phyloP scores from a whole-genome alignment of 2,329 filamentous ascomycete species.

The Chrysosporium keratinophilum region DNA sequence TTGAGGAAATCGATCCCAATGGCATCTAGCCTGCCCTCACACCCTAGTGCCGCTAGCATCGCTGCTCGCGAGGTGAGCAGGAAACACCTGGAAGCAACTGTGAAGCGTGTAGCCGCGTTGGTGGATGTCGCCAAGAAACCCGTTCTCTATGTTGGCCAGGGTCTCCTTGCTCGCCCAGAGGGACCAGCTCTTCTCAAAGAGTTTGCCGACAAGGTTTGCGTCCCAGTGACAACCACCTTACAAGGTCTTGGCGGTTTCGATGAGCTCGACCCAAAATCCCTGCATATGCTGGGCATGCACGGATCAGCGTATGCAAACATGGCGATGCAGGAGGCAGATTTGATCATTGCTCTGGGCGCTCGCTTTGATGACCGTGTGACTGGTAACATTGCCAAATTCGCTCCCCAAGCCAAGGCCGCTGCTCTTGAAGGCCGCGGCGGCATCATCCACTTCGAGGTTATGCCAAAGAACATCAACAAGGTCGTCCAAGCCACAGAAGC shows the following conservation, averaged over 20 bases:
- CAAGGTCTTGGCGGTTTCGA: constrained; percentile 88
- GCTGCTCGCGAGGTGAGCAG: constrained; percentile 63
- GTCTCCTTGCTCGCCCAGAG: constrained; percentile 68
- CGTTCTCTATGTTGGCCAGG: constrained; percentile 88
- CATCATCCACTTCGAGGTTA: constrained; percentile 94
- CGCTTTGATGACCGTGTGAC: constrained; percentile 97
- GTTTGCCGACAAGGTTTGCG: constrained; percentile 78
- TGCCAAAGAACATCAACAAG: constrained; percentile 99
- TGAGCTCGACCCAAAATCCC: constrained; percentile 82
- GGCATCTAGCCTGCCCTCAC: constrained; percentile 59
- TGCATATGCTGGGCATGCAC: constrained; percentile 99
- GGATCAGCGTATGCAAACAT: constrained; percentile 95
- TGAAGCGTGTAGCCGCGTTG: constrained; percentile 66
- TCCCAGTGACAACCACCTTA: constrained; percentile 91
- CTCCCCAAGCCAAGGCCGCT: constrained; percentile 74
- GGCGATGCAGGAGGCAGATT: constrained; percentile 91
- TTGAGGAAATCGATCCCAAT: constrained; percentile 76
- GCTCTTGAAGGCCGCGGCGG: constrained; percentile 78
- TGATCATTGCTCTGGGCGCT: constrained; percentile 87
- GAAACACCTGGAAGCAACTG: constrained; percentile 62
- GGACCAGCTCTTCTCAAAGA: constrained; percentile 71
- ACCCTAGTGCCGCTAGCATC: constrained; percentile 76
- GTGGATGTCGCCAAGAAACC: constrained; percentile 89
- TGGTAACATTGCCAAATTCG: constrained; percentile 69
- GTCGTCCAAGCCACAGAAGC: constrained; percentile 93